These are phyloP conservation scores for Streptanthus diversifolius DNA, from an alignment of 345 rosid species.

Conservation along the genomic window DNA sequence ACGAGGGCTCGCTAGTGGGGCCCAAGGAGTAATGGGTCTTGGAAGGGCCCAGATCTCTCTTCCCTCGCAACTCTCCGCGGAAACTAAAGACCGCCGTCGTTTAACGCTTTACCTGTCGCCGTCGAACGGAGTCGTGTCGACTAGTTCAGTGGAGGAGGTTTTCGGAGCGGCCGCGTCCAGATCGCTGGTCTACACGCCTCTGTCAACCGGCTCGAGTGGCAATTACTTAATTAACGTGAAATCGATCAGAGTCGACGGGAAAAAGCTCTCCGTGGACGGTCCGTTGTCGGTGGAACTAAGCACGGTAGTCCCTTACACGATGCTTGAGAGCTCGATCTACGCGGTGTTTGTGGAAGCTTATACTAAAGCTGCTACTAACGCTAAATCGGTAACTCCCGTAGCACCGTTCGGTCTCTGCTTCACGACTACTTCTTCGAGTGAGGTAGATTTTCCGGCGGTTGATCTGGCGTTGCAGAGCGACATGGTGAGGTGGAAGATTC, in stretches of 20 bases:
- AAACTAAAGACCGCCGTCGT: constrained; percentile 35
- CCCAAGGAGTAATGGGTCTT: constrained; percentile 57
- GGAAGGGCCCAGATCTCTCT: constrained; percentile 53
- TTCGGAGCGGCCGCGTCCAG: constrained; percentile 39
- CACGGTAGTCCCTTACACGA: constrained; percentile 63
- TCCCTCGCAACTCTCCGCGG: constrained; percentile 53
- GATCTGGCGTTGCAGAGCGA: constrained; percentile 80
- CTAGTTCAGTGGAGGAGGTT: constrained; percentile 33
- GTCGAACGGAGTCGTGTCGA: constrained; percentile 42
- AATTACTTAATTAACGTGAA: constrained; percentile 51
- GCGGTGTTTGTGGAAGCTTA: constrained; percentile 40
- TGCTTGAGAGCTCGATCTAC: constrained; percentile 57
- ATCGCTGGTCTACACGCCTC: constrained; percentile 58
- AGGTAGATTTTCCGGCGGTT: constrained; percentile 44
- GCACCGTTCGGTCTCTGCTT: constrained; percentile 63
- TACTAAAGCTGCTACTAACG: constrained; percentile 38
- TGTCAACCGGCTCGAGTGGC: constrained; percentile 26
- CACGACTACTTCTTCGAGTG: constrained; percentile 7
- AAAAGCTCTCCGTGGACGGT: constrained; percentile 35
- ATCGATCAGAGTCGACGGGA: constrained; percentile 53
- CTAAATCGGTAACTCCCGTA: constrained; percentile 44
- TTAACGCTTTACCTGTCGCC: constrained; percentile 52
- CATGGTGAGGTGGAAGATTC: constrained; percentile 80
- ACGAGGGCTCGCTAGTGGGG: constrained; percentile 49
- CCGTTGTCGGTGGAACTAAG: constrained; percentile 45